Evolutionary conservation across 78 protist species (phyloP), one percentile per base, ranked within the genome.

Genomic region (Dictyostelium firmibasis): DNA sequence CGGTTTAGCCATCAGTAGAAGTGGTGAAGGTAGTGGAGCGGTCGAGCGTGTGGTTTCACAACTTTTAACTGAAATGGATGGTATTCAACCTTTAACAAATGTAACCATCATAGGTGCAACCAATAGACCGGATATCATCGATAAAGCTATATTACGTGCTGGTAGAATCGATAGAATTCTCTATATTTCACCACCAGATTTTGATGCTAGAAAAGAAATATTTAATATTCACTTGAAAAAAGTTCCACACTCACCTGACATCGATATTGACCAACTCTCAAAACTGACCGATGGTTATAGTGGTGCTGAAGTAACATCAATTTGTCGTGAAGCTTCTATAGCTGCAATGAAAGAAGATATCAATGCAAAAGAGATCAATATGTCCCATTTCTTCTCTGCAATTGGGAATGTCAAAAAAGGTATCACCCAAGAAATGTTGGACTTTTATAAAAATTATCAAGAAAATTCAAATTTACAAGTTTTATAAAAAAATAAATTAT

Each of bases 61-160:
- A 75, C 94, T 99, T 10, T 96, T 99, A 41, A 87, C 91, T 14
- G 99, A 99, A 91, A 86, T 99, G 97, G 99, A 99, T 85, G 99
- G 99, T 35, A 79, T 98, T 11, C 92, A 57, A 36, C 97, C 98
- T 29, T 84, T 97, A 25, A 29, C 33, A 5, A 35, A 57, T 38
- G 99, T 99, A 8, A 41, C 96, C 20, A 96, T 99, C 25, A 86
- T 99, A 4, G 99, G 99, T 18, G 99, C 99, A 6, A 99, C 99
- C 38, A 99, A 99, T 83, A 84, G 99, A 23, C 99, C 99, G 1
- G 99, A 99, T 67, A 67, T 91, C 16, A 85, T 99, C 64, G 99
- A 99, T 86, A n/a, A 97, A 5, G 99, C 99, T 11, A 93, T 99
- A 14, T 23, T 99, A 35, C 84, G 99, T 31, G 98, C 99, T 0